These are phyloP conservation scores for Xylariales sp. DNA, from an alignment of 2,329 filamentous ascomycete genomes.

Conservation along the genomic window DNA sequence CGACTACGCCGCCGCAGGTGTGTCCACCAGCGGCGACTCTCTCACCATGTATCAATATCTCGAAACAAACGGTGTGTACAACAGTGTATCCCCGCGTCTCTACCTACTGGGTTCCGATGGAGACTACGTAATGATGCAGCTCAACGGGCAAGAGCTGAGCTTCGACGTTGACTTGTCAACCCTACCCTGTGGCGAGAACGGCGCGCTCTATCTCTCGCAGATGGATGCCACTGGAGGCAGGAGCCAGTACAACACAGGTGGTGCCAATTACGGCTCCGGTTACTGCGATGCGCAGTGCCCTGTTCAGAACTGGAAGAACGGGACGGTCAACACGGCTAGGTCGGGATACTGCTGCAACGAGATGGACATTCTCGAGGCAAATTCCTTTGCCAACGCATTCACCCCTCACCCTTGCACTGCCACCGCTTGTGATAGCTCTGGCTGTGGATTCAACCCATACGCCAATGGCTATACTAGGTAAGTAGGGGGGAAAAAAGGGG, in stretches of 20 bases:
- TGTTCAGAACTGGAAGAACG: too few relatives aligned
- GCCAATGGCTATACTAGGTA: too few relatives aligned
- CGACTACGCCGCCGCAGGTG: slow-evolving; percentile 35
- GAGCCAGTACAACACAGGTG: slow-evolving; percentile 34
- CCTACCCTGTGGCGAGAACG: slow-evolving; percentile 59
- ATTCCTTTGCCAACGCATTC: slow-evolving; percentile 27
- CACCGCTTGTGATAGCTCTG: slow-evolving; percentile 29
- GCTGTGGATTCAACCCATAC: slow-evolving; percentile 31
- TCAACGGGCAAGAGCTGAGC: slow-evolving; percentile 56
- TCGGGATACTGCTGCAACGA: slow-evolving; percentile 32
- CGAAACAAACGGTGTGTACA: slow-evolving; percentile 21
- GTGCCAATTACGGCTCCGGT: slow-evolving; percentile 30
- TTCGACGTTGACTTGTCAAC: slow-evolving; percentile 62
- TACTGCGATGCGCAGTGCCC: slow-evolving; percentile 35
- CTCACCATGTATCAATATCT: slow-evolving; percentile 36
- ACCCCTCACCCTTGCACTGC: slow-evolving; percentile 30
- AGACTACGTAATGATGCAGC: slow-evolving; percentile 55
- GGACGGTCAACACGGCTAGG: slow-evolving; percentile 27
- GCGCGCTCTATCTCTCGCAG: slow-evolving; percentile 55
- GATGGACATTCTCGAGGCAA: slow-evolving; percentile 35
- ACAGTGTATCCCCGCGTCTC: slow-evolving; percentile 39
- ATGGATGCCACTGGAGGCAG: slow-evolving; percentile 56
- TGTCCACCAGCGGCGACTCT: slow-evolving; percentile 21
- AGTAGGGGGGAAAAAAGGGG: too few relatives aligned
- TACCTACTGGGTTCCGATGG: slow-evolving; percentile 55